These are phyloP conservation scores for Suillus subaureus DNA, from an alignment of 768 basidiomycete species.

Conservation along the genomic window DNA sequence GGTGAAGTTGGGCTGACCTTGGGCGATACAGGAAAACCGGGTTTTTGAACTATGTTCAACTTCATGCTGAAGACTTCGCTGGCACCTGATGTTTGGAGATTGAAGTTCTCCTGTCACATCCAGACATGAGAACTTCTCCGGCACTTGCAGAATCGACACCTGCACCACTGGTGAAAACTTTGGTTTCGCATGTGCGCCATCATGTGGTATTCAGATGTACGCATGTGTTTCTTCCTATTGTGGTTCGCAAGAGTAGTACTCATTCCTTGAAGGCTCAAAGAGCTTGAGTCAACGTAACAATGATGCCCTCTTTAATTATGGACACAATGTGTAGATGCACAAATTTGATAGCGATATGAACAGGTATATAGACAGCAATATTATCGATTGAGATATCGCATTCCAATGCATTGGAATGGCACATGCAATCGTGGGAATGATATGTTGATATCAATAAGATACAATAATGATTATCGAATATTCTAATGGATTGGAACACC, in stretches of 20 bases:
- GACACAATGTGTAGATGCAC: no score
- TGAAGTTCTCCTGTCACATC: background rate
- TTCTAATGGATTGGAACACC: no score
- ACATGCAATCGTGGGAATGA: no score
- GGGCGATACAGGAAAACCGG: slow-evolving; percentile 32
- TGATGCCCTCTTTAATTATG: background rate
- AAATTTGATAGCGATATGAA: no score
- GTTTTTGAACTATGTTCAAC: slow-evolving; percentile 41
- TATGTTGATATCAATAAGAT: no score
- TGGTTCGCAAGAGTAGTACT: background rate
- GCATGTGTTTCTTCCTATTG: no score
- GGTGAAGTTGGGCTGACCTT: background rate
- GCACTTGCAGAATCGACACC: background rate
- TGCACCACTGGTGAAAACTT: background rate
- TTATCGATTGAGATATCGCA: no score
- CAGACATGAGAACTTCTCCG: background rate
- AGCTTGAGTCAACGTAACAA: background rate
- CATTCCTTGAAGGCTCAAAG: background rate
- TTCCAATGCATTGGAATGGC: no score
- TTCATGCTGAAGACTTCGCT: slow-evolving; percentile 40
- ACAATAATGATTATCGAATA: no score
- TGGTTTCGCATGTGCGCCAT: background rate
- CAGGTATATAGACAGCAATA: no score
- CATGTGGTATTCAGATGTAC: background rate
- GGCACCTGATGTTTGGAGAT: background rate